Percentiles rank a stretch among this genome's conserved stretches.
These are phyloP conservation scores for Aureobasidium sp. DNA, from an alignment of 2,329 filamentous ascomycete species.

Conservation along the genomic window DNA sequence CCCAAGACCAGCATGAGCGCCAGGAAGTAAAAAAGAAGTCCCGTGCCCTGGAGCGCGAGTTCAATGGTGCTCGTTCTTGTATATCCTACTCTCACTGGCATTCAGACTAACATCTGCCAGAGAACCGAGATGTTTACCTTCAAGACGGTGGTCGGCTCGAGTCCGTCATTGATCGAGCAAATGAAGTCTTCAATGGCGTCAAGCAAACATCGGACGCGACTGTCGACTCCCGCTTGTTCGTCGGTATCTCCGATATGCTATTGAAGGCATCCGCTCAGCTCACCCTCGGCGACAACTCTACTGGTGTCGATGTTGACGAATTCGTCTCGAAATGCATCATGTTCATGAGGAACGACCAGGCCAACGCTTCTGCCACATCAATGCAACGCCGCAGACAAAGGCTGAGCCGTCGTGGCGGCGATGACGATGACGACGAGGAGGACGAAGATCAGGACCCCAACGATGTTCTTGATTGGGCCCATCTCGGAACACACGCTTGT, in stretches of 20 bases:
- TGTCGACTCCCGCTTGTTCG: constrained; percentile 79
- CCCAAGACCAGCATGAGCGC: constrained; percentile 68
- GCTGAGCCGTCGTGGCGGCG: constrained; percentile 14
- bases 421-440: constrained; percentile 49
- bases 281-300: constrained; percentile 61
- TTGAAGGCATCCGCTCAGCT: constrained; percentile 70
- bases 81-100: neutral
- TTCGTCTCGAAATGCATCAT: constrained; percentile 84
- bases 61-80: constrained; percentile 43
- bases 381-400: constrained; percentile 18
- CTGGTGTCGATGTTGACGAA: constrained; percentile 80
- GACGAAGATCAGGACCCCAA: constrained; percentile 51
- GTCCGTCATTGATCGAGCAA: constrained; percentile 34
- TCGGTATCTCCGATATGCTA: constrained; percentile 70
- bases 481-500: constrained; percentile 70
- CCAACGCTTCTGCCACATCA: constrained; percentile 31
- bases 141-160: constrained; percentile 54
- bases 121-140: constrained; percentile 65
- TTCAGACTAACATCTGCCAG: constrained; percentile 29
- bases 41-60: constrained; percentile 55
- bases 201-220: constrained; percentile 82
- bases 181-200: constrained; percentile 58
- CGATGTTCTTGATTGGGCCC: constrained; percentile 77
- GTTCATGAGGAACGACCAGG: constrained; percentile 60
- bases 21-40: constrained; percentile 61